Percentiles rank a stretch among this genome's conserved stretches.
phyloP scores from a whole-genome alignment of 192 early-diverging fungal species.

The Jimgerdemannia lactiflua region DNA sequence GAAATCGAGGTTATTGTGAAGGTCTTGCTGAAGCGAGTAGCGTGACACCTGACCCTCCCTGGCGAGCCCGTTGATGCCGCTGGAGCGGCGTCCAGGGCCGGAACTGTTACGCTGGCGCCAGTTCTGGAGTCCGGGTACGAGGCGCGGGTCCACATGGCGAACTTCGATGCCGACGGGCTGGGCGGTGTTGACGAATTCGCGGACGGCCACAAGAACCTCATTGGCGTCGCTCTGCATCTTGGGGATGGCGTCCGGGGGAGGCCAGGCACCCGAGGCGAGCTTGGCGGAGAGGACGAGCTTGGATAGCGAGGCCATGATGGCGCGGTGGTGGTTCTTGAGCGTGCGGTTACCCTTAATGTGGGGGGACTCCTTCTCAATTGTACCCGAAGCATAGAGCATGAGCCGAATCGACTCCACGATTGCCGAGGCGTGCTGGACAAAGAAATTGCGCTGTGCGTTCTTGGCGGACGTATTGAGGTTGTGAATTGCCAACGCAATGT shows the following conservation, averaged over 20 bases:
- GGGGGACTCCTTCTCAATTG: conserved; percentile 64
- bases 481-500: conserved; percentile 49
- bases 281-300: conserved; percentile 84
- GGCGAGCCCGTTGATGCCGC: not conserved
- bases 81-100: not conserved
- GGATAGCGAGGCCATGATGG: conserved; percentile 78
- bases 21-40: conserved; percentile 20
- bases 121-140: conserved; percentile 18
- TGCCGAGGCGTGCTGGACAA: conserved; percentile 49
- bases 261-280: conserved; percentile 85
- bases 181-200: conserved; percentile 62
- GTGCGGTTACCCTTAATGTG: conserved; percentile 60
- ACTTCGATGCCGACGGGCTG: conserved; percentile 33
- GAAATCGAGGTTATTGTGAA: conserved; percentile 16
- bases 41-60: not conserved
- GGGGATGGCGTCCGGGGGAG: conserved; percentile 62
- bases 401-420: conserved; percentile 79
- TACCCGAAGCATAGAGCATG: conserved; percentile 79
- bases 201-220: conserved; percentile 75
- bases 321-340: conserved; percentile 68
- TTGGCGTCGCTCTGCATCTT: conserved; percentile 74
- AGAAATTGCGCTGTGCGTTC: conserved; percentile 49
- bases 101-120: not conserved
- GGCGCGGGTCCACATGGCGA: conserved; percentile 36
- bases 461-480: conserved; percentile 50